phyloP scores from a whole-genome alignment of 768 basidiomycete species.

The Agrocybe praecox region DNA sequence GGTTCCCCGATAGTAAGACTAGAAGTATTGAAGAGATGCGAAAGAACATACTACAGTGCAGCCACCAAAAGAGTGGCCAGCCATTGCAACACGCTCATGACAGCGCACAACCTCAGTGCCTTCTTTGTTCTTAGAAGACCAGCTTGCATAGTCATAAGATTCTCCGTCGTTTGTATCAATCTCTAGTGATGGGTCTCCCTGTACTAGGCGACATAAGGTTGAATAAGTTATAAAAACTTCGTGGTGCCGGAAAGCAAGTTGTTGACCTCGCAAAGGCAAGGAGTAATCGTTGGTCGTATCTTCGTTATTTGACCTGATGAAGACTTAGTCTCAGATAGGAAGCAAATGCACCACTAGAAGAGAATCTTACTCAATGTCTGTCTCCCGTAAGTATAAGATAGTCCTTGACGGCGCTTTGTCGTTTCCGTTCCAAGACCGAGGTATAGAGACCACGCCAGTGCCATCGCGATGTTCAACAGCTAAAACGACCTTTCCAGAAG shows the following conservation, averaged over 20 bases:
- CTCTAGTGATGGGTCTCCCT: slow-evolving; percentile 29
- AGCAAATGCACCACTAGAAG: not conserved
- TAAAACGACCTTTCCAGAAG: slow-evolving; percentile 79
- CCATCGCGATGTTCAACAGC: slow-evolving; percentile 88
- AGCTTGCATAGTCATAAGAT: slow-evolving; percentile 40
- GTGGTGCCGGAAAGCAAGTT: slow-evolving; percentile 67
- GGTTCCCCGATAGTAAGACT: not conserved
- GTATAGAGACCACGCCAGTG: slow-evolving; percentile 56
- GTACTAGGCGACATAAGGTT: slow-evolving; percentile 60
- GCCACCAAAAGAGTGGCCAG: slow-evolving; percentile 51
- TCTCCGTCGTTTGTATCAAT: slow-evolving; percentile 40
- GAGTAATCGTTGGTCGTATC: slow-evolving; percentile 25
- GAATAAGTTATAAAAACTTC: slow-evolving; percentile 70
- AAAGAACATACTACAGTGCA: slow-evolving; percentile 41
- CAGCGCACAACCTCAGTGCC: slow-evolving; percentile 31
- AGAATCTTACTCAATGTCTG: slow-evolving; percentile 53
- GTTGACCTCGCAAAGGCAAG: slow-evolving; percentile 62
- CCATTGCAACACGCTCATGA: slow-evolving; percentile 37
- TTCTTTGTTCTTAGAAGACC: slow-evolving; percentile 29
- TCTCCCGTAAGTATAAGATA: slow-evolving; percentile 55
- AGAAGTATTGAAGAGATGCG: not conserved
- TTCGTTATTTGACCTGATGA: slow-evolving; percentile 21
- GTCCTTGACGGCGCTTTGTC: slow-evolving; percentile 27
- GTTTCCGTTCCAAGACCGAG: slow-evolving; percentile 32
- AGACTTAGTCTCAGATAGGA: slow-evolving; percentile 21